Base-by-base conservation (phyloP, 2,329 filamentous ascomycete genomes). In the Epichloe scottii region DNA sequence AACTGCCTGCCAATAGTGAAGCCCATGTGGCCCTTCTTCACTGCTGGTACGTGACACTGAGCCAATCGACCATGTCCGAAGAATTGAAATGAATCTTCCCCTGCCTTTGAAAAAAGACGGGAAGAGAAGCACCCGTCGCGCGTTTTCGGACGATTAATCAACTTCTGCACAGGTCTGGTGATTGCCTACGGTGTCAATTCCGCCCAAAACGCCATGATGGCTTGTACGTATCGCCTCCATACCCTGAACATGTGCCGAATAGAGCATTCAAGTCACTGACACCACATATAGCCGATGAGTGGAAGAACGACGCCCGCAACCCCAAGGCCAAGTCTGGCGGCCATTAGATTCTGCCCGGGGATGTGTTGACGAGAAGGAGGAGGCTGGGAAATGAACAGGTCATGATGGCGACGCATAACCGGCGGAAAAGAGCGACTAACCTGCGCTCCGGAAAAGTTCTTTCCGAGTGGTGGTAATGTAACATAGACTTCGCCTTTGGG, bases 241-340 rank as follows among this genome's bases (percentile, higher is more conserved):
- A 21, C 23, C 46, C 26, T 42, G 23, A 30, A 5, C 30, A 14
- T 47, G 11, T 30, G 7, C 41, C 5, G 17, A 33, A 23, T 39
- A 19, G 14, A 46, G 50, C 47, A 47, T 35, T 21, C 38, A 30
- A 55, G 19, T 8, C 55, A 55, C 62, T 66, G 53, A 66, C 58
- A 45, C 53, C 54, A 33, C 53, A 44, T 46, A 57, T 62, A 97
- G 91, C 82, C 76, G 87, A 87, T 63, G 89, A 97, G 76, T 96
- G 81, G 82, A 94, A 90, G 84, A 94, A 95, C 78, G 91, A 97
- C 74, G 89, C 90, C 60, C 84, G 90, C 71, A 96, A 96, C 81
- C 83, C 82, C 59, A 74, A 76, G 62, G 71, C 69, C 60, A 77
- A 74, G 68, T 59, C 66, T 51, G 66, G 63, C 45, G 64, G 62